Conservation (phyloP, 2,329 filamentous ascomycete genomes). For the Ilyonectria destructans region DNA sequence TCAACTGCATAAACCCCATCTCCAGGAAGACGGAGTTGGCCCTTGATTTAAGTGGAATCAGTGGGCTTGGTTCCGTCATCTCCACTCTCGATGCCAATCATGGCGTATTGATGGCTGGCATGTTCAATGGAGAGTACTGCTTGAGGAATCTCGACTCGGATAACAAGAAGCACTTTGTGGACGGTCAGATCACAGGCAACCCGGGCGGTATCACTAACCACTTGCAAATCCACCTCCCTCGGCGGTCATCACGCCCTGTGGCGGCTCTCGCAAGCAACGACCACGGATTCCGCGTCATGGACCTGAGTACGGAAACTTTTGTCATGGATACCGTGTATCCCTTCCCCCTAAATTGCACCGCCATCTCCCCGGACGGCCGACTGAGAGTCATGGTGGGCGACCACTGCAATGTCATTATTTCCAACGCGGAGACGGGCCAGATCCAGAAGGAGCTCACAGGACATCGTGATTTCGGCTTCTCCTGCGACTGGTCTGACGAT, state of each 20-base stretch:
- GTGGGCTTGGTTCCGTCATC: conserved; percentile 58
- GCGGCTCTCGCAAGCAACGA: conserved; percentile 78
- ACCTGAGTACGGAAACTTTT: conserved; percentile 73
- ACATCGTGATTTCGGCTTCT: conserved; percentile 81
- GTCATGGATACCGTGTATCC: conserved; percentile 68
- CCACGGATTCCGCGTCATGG: conserved; percentile 70
- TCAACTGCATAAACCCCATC: conserved; percentile 69
- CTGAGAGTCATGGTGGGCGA: conserved; percentile 84
- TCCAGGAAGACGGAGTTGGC: conserved; percentile 62
- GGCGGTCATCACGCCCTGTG: conserved; percentile 67
- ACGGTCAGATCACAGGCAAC: conserved; percentile 66
- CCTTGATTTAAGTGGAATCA: conserved; percentile 61
- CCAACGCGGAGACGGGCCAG: conserved; percentile 77
- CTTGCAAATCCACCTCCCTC: conserved; percentile 70
- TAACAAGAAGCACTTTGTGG: conserved; percentile 54
- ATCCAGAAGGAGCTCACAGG: conserved; percentile 72
- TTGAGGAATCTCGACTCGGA: conserved; percentile 64
- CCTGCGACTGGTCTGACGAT: conserved; percentile 86
- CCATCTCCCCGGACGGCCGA: conserved; percentile 80
- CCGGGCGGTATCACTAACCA: conserved; percentile 77
- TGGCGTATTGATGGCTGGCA: conserved; percentile 73
- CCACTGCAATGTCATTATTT: conserved; percentile 75
- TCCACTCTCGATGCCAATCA: conserved; percentile 69
- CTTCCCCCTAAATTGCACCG: conserved; percentile 80
- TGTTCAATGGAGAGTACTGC: conserved; percentile 71